Evolutionary conservation across 495 filamentous ascomycete genomes (phyloP).

Genomic region (Xanthoparmelia taractica): DNA sequence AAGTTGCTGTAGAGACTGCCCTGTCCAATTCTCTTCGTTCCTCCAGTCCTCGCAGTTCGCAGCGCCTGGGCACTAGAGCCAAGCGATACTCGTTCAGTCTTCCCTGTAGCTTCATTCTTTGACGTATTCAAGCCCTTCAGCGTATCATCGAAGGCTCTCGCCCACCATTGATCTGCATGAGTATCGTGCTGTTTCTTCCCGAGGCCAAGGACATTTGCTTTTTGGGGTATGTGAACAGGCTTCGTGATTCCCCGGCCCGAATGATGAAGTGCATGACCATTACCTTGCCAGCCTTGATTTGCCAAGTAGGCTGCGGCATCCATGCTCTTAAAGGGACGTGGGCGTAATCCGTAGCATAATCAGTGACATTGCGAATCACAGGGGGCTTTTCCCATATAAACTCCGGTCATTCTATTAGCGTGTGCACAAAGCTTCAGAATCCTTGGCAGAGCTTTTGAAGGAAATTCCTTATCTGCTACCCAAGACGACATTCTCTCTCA

Average conservation of each 20-base stretch:
- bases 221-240: conserved; percentile 61
- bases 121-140: conserved; percentile 60
- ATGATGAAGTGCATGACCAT: conserved; percentile 65
- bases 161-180: conserved; percentile 71
- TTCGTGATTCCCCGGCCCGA: conserved; percentile 57
- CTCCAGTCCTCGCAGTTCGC: conserved; percentile 40
- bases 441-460: no score
- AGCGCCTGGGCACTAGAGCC: conserved; percentile 24
- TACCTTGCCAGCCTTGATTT: conserved; percentile 70
- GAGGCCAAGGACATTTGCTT: conserved; percentile 60
- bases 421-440: no score
- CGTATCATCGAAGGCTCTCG: conserved; percentile 70
- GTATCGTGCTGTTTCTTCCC: conserved; percentile 51
- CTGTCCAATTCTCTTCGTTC: conserved; percentile 36
- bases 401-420: no score
- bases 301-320: conserved; percentile 63
- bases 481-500: no score
- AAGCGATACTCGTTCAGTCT: conserved; percentile 34
- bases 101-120: conserved; percentile 33
- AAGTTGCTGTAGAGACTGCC: conserved; percentile 74
- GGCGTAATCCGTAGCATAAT: background rate
- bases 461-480: no score
- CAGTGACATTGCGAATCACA: no score
- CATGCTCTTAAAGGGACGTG: conserved; percentile 35
- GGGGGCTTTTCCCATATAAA: no score